phyloP scores from a whole-genome alignment of 192 early-diverging fungal genomes.

The Backusella circina region DNA sequence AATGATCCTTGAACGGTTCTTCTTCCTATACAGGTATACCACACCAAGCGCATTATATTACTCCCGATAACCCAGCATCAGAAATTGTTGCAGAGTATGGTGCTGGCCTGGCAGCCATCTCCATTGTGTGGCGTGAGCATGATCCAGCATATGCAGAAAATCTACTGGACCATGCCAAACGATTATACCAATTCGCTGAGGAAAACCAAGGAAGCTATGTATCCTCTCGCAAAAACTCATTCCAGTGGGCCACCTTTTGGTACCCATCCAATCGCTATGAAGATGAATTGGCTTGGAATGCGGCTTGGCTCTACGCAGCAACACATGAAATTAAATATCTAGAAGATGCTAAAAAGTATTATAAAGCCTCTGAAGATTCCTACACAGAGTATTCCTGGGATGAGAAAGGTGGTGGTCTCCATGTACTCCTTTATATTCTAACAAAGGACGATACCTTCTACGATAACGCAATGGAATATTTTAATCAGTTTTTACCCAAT shows the following conservation, averaged over 20 bases:
- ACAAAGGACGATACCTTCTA: conserved; percentile 39
- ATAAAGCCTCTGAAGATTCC: conserved; percentile 16
- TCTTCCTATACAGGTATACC: too few species aligned
- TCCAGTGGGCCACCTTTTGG: conserved; percentile 37
- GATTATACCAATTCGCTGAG: conserved; percentile 43
- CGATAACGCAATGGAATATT: conserved; percentile 33
- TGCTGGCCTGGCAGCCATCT: conserved; percentile 50
- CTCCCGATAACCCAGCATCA: conserved; percentile 26
- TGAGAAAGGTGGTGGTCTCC: conserved; percentile 42
- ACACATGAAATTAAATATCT: conserved; percentile 45
- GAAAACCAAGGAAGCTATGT: conserved; percentile 33
- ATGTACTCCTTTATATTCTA: conserved; percentile 39
- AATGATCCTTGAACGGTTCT: too few species aligned
- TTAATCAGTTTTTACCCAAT: conserved; percentile 32
- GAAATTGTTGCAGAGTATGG: conserved; percentile 47
- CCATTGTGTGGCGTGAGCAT: conserved; percentile 50
- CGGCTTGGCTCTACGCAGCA: conserved; percentile 53
- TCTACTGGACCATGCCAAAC: conserved; percentile 43
- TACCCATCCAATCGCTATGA: conserved; percentile 47
- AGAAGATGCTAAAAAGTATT: conserved; percentile 39
- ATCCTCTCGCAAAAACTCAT: conserved; percentile 32
- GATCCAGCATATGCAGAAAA: conserved; percentile 39
- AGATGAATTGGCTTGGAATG: conserved; percentile 57
- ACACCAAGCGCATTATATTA: conserved; percentile 30
- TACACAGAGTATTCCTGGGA: conserved; percentile 49